phyloP scores from a whole-genome alignment of 176 grass and related monocot species.

The Triticum urartu region DNA sequence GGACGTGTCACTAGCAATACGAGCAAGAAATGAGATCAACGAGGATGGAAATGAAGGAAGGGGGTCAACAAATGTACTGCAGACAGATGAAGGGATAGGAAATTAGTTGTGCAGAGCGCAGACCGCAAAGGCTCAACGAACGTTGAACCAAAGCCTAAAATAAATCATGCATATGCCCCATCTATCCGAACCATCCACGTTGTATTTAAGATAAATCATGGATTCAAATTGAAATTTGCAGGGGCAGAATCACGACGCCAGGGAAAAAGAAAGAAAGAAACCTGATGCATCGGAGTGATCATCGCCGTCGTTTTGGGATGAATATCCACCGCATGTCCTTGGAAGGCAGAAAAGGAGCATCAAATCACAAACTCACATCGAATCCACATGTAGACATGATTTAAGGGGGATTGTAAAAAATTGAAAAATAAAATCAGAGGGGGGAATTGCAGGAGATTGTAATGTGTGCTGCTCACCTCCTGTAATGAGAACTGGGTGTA shows the following conservation, averaged over 20 bases:
- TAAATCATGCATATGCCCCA: background rate
- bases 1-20: background rate
- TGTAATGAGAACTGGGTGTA: slow-evolving; percentile 44
- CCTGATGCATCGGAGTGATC: slow-evolving; percentile 37
- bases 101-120: background rate
- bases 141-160: background rate
- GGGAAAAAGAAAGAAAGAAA: background rate
- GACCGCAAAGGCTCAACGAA: too few relatives aligned
- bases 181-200: background rate
- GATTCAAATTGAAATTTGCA: background rate
- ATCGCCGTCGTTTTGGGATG: slow-evolving; percentile 3
- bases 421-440: background rate
- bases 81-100: background rate
- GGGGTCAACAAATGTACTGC: background rate
- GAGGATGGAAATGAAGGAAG: background rate
- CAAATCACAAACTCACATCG: background rate
- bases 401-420: background rate
- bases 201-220: background rate
- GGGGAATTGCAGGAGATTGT: background rate
- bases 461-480: background rate
- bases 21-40: background rate
- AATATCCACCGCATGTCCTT: slow-evolving; percentile 35
- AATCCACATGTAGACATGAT: background rate
- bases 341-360: background rate
- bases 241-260: background rate